phyloP scores from a whole-genome alignment of 148 eudicot genomes.

The Rhododendron simsii region DNA sequence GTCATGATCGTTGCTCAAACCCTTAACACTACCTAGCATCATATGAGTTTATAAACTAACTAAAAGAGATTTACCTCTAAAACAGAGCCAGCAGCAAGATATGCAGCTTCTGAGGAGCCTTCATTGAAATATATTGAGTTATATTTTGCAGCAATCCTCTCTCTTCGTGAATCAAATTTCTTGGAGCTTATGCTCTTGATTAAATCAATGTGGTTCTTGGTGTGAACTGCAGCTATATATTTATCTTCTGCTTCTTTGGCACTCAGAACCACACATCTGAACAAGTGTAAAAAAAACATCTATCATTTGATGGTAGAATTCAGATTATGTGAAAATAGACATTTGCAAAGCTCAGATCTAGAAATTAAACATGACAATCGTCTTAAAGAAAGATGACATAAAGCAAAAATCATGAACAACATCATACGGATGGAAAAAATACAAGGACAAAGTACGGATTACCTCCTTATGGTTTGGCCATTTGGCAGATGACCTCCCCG shows the following conservation, averaged over 20 bases:
- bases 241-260: slow-evolving; percentile 75
- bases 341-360: neutral
- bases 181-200: slow-evolving; percentile 69
- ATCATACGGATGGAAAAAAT: slow-evolving; percentile 44
- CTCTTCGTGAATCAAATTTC: slow-evolving; percentile 39
- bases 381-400: neutral
- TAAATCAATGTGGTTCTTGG: slow-evolving; percentile 59
- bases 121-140: slow-evolving; percentile 83
- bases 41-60: neutral
- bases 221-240: slow-evolving; percentile 71
- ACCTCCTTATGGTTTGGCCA: no score
- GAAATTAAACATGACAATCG: neutral
- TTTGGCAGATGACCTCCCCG: no score
- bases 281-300: neutral
- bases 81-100: slow-evolving; percentile 95
- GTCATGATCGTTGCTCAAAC: neutral
- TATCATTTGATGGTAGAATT: neutral
- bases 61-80: slow-evolving; percentile 48
- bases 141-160: slow-evolving; percentile 46
- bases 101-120: slow-evolving; percentile 90
- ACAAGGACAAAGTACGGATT: neutral
- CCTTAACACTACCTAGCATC: neutral
- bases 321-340: neutral
- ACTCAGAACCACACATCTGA: slow-evolving; percentile 69
- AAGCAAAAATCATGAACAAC: slow-evolving; percentile 19